These are phyloP conservation scores for Eucalyptus guilfoylei DNA, from an alignment of 345 rosid genomes.

Conservation along the genomic window DNA sequence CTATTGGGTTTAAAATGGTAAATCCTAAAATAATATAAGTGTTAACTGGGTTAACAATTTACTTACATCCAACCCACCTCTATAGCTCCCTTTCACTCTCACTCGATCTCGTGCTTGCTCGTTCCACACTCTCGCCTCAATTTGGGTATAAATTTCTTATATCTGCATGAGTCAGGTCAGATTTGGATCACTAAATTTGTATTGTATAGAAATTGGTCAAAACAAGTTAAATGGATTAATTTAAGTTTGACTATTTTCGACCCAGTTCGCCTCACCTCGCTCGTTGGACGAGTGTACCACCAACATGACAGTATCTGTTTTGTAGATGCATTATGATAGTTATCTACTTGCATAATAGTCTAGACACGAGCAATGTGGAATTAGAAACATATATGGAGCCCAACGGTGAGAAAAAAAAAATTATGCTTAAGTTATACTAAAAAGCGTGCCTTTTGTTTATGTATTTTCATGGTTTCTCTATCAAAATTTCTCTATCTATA, in stretches of 20 bases:
- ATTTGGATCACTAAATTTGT: background rate
- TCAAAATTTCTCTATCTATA: too few relatives aligned
- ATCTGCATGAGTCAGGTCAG: rapidly evolving
- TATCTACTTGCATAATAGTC: background rate
- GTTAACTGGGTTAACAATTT: background rate
- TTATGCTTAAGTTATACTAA: background rate
- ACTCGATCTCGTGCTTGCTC: background rate
- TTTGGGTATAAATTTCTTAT: background rate
- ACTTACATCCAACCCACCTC: background rate
- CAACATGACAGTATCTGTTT: background rate
- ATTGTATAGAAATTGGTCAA: too few relatives aligned
- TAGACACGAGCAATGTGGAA: background rate
- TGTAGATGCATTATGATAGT: background rate
- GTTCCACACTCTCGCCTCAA: background rate
- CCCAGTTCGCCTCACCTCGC: background rate
- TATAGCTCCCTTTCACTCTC: background rate
- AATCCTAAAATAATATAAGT: background rate
- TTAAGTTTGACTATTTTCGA: rapidly evolving
- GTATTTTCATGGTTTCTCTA: background rate
- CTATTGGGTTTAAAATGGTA: background rate
- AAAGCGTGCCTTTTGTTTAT: background rate
- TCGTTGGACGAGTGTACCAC: rapidly evolving
- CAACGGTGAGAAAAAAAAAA: background rate
- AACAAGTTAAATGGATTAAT: too few relatives aligned
- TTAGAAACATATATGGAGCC: background rate